A percentile compares a stretch with the other conserved stretches of the same genome.
Conservation (phyloP, 345 rosid genomes). For the Excoecaria agallocha region DNA sequence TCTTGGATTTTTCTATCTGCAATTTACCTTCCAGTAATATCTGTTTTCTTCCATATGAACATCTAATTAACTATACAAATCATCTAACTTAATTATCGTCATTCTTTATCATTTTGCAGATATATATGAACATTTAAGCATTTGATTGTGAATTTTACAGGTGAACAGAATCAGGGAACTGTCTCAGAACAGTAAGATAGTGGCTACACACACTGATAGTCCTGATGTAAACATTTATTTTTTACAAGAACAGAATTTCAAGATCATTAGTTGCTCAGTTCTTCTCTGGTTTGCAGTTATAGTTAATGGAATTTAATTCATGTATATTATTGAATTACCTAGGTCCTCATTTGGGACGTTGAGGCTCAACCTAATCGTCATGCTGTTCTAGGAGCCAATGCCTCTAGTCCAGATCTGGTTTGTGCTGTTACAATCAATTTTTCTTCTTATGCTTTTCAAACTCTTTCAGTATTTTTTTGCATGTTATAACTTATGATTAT, state of each 20-base stretch:
- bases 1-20: neutral
- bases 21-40: neutral
- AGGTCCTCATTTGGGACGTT: constrained; percentile 72
- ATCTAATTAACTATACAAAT: neutral
- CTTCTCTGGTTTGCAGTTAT: neutral
- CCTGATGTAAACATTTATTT: constrained; percentile 47
- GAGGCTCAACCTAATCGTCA: constrained; percentile 65
- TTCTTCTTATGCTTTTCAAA: neutral
- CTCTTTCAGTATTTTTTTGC: neutral
- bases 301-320: constrained; percentile 6
- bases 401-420: constrained; percentile 60
- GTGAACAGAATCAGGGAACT: constrained; percentile 73
- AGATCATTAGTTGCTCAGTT: neutral
- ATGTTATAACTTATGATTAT: neutral
- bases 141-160: constrained; percentile 30
- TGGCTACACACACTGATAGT: constrained; percentile 68
- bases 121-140: neutral
- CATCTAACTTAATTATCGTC: neutral
- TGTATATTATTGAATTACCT: neutral
- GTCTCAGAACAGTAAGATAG: constrained; percentile 61
- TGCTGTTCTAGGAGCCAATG: constrained; percentile 46
- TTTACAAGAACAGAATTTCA: neutral
- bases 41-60: neutral
- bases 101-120: neutral
- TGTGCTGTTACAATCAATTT: neutral